Evolutionary conservation across 2,329 filamentous ascomycete genomes (phyloP), one percentile per base, ranked within the genome.

Genomic region (Coniochaeta pulveracea): DNA sequence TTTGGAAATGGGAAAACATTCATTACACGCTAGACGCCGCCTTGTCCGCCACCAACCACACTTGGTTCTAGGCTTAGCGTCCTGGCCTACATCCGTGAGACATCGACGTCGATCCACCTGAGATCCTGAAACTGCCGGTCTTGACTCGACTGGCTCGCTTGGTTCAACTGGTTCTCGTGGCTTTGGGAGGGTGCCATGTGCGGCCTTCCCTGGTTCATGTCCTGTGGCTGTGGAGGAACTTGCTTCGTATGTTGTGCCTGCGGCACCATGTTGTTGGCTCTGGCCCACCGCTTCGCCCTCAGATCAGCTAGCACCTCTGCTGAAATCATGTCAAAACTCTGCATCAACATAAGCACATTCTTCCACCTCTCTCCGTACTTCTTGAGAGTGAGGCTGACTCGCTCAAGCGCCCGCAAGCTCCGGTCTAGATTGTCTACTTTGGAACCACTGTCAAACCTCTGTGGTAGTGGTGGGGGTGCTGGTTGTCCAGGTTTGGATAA

Each of bases 321-420:
- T 4, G 63, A 74, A 10, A 63, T 60, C 31, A 50, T 48, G 39
- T 74, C 65, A 43, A 77, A 77, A 24, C 57, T 66, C 24, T 60
- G 54, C 39, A 63, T 59, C n/a, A 78, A 57, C 37, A 63, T 60
- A 21, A 63, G 55, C 2, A 71, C 68, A 38, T 75, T 63, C 4
- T 65, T 64, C 75, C 75, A 80, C 3, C 72, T 59, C 40, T 72
- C 61, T 21, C 72, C 72, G 37, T 70, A 77, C n/a, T 59, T 63
- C 10, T 56, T 60, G 12, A 80, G 51, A 1, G 68, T 72, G 38
- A 69, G 60, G 4, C 61, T 58, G 6, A 74, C 67, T 26, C 62
- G 61, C 34, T 69, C 64, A 1, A 80, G 51, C 35, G 71, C 73
- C 18, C 59, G 56, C 10, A 78, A 44, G 38, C 72, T 76, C 19